Base-by-base conservation (phyloP, 768 basidiomycete genomes). In the Phaeotremella skinneri region DNA sequence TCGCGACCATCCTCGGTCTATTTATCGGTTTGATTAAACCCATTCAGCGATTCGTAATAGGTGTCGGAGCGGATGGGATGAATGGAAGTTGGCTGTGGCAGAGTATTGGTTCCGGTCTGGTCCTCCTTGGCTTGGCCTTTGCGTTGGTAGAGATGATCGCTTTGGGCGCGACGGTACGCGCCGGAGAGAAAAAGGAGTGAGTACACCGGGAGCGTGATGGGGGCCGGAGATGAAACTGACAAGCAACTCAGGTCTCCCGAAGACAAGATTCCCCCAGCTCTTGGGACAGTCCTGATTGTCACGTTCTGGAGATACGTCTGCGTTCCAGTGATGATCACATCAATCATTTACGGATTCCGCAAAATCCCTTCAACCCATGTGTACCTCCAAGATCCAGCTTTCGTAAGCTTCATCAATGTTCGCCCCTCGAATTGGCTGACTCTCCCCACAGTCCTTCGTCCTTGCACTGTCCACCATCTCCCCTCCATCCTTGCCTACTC, bases 361-460 rank as follows among this genome's bases (percentile, higher is more conserved):
- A 63, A 72, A 54, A 67, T 67, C 41, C 61, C 69, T 6, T 72
- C 71, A 1, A 70, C 71, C 23, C 67, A 55, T 52, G 59, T 55
- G 1, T 74, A 63, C 61, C 58, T 73, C 11, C 70, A 73, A 41
- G 75, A 76, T 56, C 75, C 75, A 11, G 64, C 64, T 2, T 76
- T 70, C 61, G 75, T 74, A 56, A 64, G 75, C n/a, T n/a, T n/a
- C n/a, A n/a, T 71, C 3, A 1, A 2, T 9, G 29, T 14, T 7
- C 34, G 0, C 29, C 11, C 6, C 27, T 20, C 51, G 23, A 6
- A 25, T 25, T 21, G 23, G 26, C 47, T 26, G 13, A 20, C 26
- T 14, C 25, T 30, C 21, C 34, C 2, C 14, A 1, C 54, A 76
- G 75, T 67, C 71, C 4, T 76, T 74, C 63, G 70, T 67, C 5